Percentiles rank a stretch among this genome's conserved stretches.
Conservation (phyloP, 306 rosid genomes). For the Erythrophleum fordii region DNA sequence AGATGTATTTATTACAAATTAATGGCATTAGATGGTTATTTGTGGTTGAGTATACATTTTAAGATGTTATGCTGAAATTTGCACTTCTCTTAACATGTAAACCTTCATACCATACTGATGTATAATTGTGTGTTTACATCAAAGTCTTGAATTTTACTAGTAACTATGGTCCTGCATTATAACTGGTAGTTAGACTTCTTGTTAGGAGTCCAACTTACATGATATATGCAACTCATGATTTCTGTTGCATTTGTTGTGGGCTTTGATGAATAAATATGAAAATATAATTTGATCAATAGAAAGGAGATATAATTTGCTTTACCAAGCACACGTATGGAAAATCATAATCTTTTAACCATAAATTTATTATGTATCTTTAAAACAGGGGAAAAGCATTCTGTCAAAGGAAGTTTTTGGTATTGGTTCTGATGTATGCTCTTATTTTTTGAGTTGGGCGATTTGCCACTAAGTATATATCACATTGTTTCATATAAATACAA, state of each 20-base stretch:
- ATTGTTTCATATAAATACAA: slow-evolving; percentile 16
- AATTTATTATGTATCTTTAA: slow-evolving; percentile 18
- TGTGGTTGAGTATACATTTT: too few relatives aligned
- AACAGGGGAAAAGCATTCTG: not conserved
- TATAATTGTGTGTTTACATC: not conserved
- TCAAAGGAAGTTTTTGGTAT: slow-evolving; percentile 20
- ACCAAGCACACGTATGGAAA: slow-evolving; percentile 8
- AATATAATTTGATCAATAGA: too few relatives aligned
- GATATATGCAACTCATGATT: too few relatives aligned
- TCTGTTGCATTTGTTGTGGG: too few relatives aligned
- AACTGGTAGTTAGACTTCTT: not conserved
- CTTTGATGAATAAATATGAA: too few relatives aligned
- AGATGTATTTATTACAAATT: not conserved
- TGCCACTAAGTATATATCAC: slow-evolving; percentile 1
- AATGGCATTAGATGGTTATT: not conserved
- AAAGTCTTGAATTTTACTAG: not conserved
- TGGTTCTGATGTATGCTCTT: slow-evolving; percentile 26
- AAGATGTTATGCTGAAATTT: slow-evolving; percentile 2
- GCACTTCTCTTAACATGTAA: not conserved
- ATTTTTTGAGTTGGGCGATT: not conserved
- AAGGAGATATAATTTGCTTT: too few relatives aligned
- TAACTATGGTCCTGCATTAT: not conserved
- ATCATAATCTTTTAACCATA: slow-evolving; percentile 21
- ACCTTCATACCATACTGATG: not conserved
- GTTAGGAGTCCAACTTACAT: not conserved